Base-by-base conservation (phyloP, 2,329 filamentous ascomycete genomes). In the Pestalotiopsis sp. region DNA sequence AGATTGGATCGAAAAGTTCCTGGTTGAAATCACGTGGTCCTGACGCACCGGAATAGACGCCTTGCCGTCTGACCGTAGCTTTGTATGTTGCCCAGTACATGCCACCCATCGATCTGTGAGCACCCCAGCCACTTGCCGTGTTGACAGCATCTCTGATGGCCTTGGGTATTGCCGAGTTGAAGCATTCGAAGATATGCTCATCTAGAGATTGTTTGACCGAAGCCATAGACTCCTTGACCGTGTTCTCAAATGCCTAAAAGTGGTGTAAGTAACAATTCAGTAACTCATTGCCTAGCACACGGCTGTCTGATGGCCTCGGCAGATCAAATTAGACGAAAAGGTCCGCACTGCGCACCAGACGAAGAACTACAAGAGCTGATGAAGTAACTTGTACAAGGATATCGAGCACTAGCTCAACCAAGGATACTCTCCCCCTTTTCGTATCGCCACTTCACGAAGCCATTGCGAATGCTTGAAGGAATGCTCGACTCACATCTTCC, bases 61-160 rank as follows among this genome's bases (percentile, higher is more conserved):
- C 77, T 41, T 68, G 72, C 69, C 68, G 77, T 71, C 68, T 65
- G 9, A 73, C 72, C 1, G 71, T 76, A 11, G 88, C 89, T 75
- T 85, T 87, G 72, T 90, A 91, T 0, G 88, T 89, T 2, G 77
- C 31, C 78, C 80, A 90, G 41, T 75, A 72, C 13, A 87, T 75
- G 1, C 87, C 87, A 12, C 87, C 87, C 39, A 77, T 74, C 14
- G 70, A 49, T 38, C 76, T 80, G 69, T 81, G 76, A 5, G 74
- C 73, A 11, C 80, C 79, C 83, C 83, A 86, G n/a, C 77, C 73
- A 14, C 68, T 67, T 9, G 79, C 79, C n/a, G 77, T 82, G 11
- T 69, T 39, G 11, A 72, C 73, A 12, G 82, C 81, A 67, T 77
- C 76, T 7, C 77, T 71, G 1, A 80, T 75, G 1, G 85, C 85